These are phyloP conservation scores for Hyparrhenia diplandra DNA, from an alignment of 176 grass and related monocot genomes.

Conservation along the genomic window DNA sequence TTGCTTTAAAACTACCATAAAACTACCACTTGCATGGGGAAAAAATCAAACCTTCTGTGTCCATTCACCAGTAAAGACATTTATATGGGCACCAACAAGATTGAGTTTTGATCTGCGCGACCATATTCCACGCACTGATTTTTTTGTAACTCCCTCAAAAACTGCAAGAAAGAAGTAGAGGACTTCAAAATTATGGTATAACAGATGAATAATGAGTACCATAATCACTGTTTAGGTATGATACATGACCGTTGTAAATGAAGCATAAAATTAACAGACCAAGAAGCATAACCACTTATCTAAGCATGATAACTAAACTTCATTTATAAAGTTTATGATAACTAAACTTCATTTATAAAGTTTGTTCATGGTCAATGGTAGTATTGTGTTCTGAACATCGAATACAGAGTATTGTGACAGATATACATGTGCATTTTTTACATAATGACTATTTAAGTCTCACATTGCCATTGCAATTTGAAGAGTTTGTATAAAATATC, in stretches of 20 bases:
- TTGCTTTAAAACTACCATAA: slow-evolving; percentile 1
- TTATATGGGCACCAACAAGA: slow-evolving; percentile 96
- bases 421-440: neutral
- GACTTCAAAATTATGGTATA: slow-evolving; percentile 12
- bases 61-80: slow-evolving; percentile 98
- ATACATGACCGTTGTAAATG: neutral
- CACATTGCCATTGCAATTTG: neutral
- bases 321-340: neutral
- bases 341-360: neutral
- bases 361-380: neutral
- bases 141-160: slow-evolving; percentile 95
- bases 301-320: neutral
- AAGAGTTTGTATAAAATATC: neutral
- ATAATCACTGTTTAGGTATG: slow-evolving; percentile 1
- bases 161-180: slow-evolving; percentile 45
- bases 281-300: neutral
- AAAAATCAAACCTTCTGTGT: slow-evolving; percentile 71
- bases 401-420: neutral
- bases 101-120: slow-evolving; percentile 81
- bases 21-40: neutral
- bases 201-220: slow-evolving; percentile 4
- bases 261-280: neutral
- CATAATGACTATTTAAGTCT: neutral
- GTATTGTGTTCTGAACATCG: neutral
- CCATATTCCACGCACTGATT: slow-evolving; percentile 93